A percentile compares a stretch with the other conserved stretches of the same genome.
Evolutionary conservation across 2,329 filamentous ascomycete genomes (phyloP).

Genomic region (Blastomyces silverae): DNA sequence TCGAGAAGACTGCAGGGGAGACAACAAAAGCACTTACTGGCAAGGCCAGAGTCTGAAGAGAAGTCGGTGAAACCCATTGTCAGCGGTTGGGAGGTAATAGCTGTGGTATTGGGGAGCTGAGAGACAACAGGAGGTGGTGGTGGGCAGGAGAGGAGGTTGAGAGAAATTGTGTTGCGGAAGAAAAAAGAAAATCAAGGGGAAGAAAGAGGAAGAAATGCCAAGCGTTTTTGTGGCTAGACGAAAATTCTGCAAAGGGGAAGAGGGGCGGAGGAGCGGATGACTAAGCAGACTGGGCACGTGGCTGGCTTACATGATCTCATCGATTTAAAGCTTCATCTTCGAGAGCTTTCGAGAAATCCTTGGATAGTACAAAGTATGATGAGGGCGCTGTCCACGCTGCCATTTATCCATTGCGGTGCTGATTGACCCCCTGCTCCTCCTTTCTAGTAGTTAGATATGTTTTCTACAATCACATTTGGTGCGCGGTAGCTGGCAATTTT

Average conservation of each 20-base stretch:
- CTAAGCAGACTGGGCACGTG: background rate
- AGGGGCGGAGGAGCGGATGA: background rate
- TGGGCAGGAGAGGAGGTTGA: background rate
- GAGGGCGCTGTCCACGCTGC: too few species aligned
- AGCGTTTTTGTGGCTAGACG: background rate
- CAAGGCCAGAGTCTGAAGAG: slow-evolving; percentile 55
- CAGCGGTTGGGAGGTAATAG: slow-evolving; percentile 25
- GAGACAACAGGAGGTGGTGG: slow-evolving; percentile 23
- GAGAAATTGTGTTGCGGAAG: slow-evolving; percentile 16
- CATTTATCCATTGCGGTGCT: too few species aligned
- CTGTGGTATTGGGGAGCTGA: slow-evolving; percentile 20
- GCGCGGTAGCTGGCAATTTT: background rate
- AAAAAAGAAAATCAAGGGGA: background rate
- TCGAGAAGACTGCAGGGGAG: slow-evolving; percentile 17
- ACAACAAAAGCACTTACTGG: slow-evolving; percentile 43
- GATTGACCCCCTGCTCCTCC: too few species aligned
- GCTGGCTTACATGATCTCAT: slow-evolving; percentile 1
- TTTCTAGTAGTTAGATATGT: too few species aligned
- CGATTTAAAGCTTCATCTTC: background rate
- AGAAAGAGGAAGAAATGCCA: background rate
- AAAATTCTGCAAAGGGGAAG: background rate
- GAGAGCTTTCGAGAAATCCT: slow-evolving; percentile 2
- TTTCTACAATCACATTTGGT: background rate
- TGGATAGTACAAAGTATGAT: too few species aligned
- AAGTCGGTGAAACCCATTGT: slow-evolving; percentile 63